Percentiles rank a stretch among this genome's conserved stretches.
Evolutionary conservation across 73 alveolate genomes (phyloP).

Genomic region (Strombidium stylifer): DNA sequence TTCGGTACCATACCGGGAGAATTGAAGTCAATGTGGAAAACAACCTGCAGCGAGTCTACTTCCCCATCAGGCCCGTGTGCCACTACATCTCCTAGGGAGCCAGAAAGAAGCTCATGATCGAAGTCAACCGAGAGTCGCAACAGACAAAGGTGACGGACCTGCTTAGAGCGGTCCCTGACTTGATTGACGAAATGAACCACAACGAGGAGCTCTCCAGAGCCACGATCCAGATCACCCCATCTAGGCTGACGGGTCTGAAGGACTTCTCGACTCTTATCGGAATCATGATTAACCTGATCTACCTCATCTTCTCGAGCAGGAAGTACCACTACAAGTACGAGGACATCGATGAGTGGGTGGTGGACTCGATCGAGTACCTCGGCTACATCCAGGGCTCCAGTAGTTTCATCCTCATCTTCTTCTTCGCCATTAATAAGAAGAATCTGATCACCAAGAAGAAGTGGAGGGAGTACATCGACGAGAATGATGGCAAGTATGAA

Average conservation of each 20-base stretch:
- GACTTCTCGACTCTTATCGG: conserved; percentile 37
- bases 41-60: conserved; percentile 29
- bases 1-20: conserved; percentile 45
- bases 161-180: conserved; percentile 34
- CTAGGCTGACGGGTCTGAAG: conserved; percentile 36
- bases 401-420: conserved; percentile 21
- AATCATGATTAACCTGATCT: conserved; percentile 18
- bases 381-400: conserved; percentile 17
- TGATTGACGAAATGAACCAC: conserved; percentile 58
- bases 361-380: not conserved
- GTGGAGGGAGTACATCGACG: conserved; percentile 42
- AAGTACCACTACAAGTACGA: conserved; percentile 7
- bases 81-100: conserved; percentile 31
- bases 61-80: conserved; percentile 50
- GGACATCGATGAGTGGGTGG: not conserved
- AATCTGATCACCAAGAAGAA: conserved; percentile 24
- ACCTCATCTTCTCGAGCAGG: conserved; percentile 14
- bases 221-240: conserved; percentile 38
- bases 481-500: not conserved
- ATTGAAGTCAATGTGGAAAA: conserved; percentile 25
- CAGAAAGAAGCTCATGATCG: conserved; percentile 17
- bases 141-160: conserved; percentile 35
- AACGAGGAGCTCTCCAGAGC: conserved; percentile 21
- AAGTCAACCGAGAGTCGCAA: conserved; percentile 46
- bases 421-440: conserved; percentile 37